Percentiles rank a stretch among this genome's conserved stretches.
These are phyloP conservation scores for Puccinellia tenuiflora DNA, from an alignment of 176 grass and related monocot genomes.

Conservation along the genomic window DNA sequence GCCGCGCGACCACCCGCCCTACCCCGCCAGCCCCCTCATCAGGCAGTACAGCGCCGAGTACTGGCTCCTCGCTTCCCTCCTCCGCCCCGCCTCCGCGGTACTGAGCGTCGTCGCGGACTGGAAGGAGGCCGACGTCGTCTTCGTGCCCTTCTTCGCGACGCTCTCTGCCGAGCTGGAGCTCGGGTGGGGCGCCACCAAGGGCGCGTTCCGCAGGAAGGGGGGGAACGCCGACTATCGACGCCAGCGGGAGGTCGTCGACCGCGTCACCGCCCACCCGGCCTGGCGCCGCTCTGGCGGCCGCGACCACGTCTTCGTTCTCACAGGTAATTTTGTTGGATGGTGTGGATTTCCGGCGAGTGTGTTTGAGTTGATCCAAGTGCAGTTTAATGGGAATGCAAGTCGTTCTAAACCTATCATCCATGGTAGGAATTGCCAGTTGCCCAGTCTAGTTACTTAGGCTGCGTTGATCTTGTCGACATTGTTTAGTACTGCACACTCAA, in stretches of 20 bases:
- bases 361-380: not conserved
- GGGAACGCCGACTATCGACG: slow-evolving; percentile 61
- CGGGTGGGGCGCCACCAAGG: slow-evolving; percentile 78
- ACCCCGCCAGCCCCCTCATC: slow-evolving; percentile 68
- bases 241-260: slow-evolving; percentile 74
- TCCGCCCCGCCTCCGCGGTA: not conserved
- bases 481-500: not conserved
- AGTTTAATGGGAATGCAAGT: not conserved
- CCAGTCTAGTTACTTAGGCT: not conserved
- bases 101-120: slow-evolving; percentile 58
- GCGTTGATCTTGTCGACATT: not conserved
- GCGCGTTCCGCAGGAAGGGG: slow-evolving; percentile 57
- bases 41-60: slow-evolving; percentile 94
- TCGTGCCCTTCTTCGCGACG: slow-evolving; percentile 91
- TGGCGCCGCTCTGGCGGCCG: slow-evolving; percentile 75
- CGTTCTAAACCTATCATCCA: not conserved
- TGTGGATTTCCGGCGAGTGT: not conserved
- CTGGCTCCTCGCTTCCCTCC: slow-evolving; percentile 76
- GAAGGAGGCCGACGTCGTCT: slow-evolving; percentile 69
- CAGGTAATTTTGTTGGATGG: slow-evolving; percentile 32
- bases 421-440: not conserved
- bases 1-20: slow-evolving; percentile 24
- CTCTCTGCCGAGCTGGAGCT: slow-evolving; percentile 92
- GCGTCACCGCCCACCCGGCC: slow-evolving; percentile 48
- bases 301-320: slow-evolving; percentile 77